Percentiles rank a stretch among this genome's conserved stretches.
Evolutionary conservation across 441 rosid species (phyloP).

Genomic region (Euphorbia schlechtendalii): DNA sequence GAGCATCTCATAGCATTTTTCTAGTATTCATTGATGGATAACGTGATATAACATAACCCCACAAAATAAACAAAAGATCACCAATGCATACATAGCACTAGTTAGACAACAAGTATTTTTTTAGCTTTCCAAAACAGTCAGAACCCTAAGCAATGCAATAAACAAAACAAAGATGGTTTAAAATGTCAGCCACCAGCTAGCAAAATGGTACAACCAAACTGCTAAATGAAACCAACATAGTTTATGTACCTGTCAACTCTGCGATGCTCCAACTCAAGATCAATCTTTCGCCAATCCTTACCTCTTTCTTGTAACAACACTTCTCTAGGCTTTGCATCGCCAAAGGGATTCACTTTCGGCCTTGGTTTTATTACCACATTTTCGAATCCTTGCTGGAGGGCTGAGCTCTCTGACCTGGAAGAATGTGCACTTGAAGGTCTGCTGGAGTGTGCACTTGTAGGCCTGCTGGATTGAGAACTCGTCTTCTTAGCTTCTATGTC

Average conservation of each 20-base stretch:
- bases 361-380: conserved; percentile 48
- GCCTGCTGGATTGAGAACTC: conserved; percentile 44
- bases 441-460: conserved; percentile 79
- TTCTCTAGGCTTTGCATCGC: conserved; percentile 94
- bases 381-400: conserved; percentile 44
- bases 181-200: background rate
- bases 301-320: conserved; percentile 86
- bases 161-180: background rate
- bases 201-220: conserved; percentile 6
- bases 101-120: background rate
- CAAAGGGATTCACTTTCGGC: conserved; percentile 89
- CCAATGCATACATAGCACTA: background rate
- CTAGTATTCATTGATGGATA: background rate
- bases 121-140: conserved; percentile 2
- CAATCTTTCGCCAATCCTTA: conserved; percentile 94
- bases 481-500: conserved; percentile 72
- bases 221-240: conserved; percentile 1
- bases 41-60: conserved; percentile 1
- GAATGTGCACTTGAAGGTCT: conserved; percentile 96
- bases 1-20: background rate
- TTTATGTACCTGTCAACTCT: conserved; percentile 59
- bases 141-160: background rate
- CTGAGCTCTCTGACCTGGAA: conserved; percentile 59
- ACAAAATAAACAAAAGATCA: background rate
- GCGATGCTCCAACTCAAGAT: conserved; percentile 81